Evolutionary conservation across 208 protist species (phyloP).

Genomic region (Tritrichomonas musculus): DNA sequence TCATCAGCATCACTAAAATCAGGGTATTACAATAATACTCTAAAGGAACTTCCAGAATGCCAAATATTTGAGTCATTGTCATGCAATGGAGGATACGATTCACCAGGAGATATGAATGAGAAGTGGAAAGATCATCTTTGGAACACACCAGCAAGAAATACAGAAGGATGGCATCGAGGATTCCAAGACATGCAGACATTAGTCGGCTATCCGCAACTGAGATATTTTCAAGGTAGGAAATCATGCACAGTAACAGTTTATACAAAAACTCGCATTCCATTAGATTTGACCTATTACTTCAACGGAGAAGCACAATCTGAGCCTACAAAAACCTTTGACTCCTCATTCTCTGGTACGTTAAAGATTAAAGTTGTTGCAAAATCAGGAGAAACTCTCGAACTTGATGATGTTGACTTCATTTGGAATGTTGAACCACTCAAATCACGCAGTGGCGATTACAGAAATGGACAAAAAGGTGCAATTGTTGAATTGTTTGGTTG

Average conservation of each 20-base stretch:
- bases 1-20: too few relatives aligned
- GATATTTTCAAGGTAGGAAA: slow-evolving; percentile 41
- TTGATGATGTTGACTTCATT: slow-evolving; percentile 53
- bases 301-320: slow-evolving; percentile 37
- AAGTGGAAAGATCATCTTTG: not conserved
- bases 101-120: not conserved
- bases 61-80: too few relatives aligned
- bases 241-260: not conserved
- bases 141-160: slow-evolving; percentile 38
- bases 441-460: slow-evolving; percentile 47
- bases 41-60: too few relatives aligned
- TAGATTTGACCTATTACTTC: slow-evolving; percentile 45
- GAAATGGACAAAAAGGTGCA: slow-evolving; percentile 59
- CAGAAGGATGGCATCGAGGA: slow-evolving; percentile 14
- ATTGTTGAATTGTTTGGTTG: slow-evolving; percentile 63
- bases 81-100: too few relatives aligned
- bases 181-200: slow-evolving; percentile 49
- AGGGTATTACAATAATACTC: too few relatives aligned
- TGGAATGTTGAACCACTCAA: slow-evolving; percentile 44
- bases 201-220: slow-evolving; percentile 38
- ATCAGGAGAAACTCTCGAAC: slow-evolving; percentile 22
- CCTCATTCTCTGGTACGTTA: not conserved
- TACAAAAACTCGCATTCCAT: not conserved
- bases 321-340: not conserved
- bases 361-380: slow-evolving; percentile 20